Evolutionary conservation across 176 grass and related monocot genomes (phyloP).

Genomic region (Chloris gayana): DNA sequence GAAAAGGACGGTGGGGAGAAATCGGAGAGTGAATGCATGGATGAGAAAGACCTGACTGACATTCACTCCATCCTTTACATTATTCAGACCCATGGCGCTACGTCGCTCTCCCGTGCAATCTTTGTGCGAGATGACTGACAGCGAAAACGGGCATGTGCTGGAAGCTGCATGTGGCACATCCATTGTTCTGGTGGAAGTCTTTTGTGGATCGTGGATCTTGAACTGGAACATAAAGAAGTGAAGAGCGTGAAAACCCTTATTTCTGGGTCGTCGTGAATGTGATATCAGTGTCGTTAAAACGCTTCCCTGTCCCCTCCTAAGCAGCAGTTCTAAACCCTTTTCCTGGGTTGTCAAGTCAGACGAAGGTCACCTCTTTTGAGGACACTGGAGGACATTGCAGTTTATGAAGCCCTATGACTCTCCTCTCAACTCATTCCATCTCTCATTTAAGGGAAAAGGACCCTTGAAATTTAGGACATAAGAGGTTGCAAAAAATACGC

Average conservation of each 20-base stretch:
- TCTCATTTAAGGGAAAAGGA: neutral
- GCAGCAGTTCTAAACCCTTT: constrained; percentile 9
- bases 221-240: neutral
- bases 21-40: neutral
- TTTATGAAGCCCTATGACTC: neutral
- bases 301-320: constrained; percentile 1
- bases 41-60: neutral
- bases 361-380: neutral
- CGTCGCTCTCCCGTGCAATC: neutral
- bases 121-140: neutral
- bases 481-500: neutral
- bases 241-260: neutral
- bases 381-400: neutral
- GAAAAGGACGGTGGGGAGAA: neutral
- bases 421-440: neutral
- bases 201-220: neutral
- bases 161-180: neutral
- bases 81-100: neutral
- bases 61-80: neutral
- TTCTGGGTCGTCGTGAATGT: neutral
- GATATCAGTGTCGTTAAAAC: neutral
- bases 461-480: neutral
- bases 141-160: neutral
- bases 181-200: neutral
- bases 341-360: neutral